Conservation (phyloP, 441 rosid genomes). For the Jatropha podagrica region DNA sequence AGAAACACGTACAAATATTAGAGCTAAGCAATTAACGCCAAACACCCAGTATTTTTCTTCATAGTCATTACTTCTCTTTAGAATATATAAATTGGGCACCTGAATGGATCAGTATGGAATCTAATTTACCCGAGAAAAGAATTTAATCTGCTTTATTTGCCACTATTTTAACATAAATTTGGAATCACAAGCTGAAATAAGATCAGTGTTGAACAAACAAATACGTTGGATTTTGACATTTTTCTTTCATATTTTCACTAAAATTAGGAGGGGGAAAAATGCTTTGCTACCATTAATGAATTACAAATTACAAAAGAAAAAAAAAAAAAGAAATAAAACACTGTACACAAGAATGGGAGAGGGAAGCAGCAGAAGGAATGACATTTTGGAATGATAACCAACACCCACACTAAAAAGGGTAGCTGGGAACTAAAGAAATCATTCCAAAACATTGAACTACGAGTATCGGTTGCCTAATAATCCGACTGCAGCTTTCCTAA, state of each 20-base stretch:
- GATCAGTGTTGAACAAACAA: background rate
- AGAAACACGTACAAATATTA: too few species aligned
- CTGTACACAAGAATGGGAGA: constrained; percentile 81
- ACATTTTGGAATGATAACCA: constrained; percentile 44
- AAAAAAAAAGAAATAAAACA: constrained; percentile 19
- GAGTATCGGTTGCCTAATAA: constrained; percentile 14
- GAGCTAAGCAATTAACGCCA: too few species aligned
- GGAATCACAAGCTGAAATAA: background rate
- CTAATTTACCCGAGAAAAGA: too few species aligned
- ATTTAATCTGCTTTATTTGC: background rate
- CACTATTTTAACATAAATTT: background rate
- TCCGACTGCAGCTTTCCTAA: constrained; percentile 20
- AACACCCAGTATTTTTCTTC: too few species aligned
- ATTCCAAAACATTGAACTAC: constrained; percentile 39
- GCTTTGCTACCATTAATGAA: constrained; percentile 41
- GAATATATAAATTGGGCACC: too few species aligned
- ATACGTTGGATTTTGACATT: background rate
- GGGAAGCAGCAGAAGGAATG: constrained; percentile 16
- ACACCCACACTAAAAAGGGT: constrained; percentile 45
- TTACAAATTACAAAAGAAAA: constrained; percentile 36
- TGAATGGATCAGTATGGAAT: too few species aligned
- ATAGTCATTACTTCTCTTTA: too few species aligned
- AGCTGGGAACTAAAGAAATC: constrained; percentile 43
- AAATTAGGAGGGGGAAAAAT: constrained; percentile 20
- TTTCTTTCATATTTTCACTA: constrained; percentile 12